phyloP scores from a whole-genome alignment of 2,329 filamentous ascomycete species.

The Ilyonectria mors-panacis region DNA sequence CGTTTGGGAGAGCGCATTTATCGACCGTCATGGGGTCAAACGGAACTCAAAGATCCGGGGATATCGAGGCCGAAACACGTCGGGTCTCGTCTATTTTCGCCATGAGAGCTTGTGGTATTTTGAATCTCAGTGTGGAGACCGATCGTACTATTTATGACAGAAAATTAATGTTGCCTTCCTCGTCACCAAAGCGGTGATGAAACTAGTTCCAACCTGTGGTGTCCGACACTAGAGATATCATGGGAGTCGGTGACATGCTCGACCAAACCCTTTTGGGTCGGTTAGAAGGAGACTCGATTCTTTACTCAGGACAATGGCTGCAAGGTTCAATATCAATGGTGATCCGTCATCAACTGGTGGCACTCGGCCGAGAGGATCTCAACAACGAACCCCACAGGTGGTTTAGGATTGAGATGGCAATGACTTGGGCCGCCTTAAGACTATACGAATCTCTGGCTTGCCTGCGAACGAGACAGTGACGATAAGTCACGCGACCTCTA shows the following conservation, averaged over 20 bases:
- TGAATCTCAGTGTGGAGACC: background rate
- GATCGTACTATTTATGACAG: background rate
- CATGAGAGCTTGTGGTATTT: background rate
- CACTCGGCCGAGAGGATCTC: slow-evolving; percentile 7
- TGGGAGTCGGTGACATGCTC: background rate
- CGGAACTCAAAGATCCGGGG: background rate
- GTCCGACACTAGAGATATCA: background rate
- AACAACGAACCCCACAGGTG: background rate
- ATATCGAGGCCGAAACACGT: background rate
- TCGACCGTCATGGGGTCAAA: background rate
- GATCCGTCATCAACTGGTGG: background rate
- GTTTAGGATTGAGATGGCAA: background rate
- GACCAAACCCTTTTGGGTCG: background rate
- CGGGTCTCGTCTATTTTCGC: slow-evolving; percentile 5
- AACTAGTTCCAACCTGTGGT: background rate
- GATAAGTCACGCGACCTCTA: background rate
- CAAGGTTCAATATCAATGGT: background rate
- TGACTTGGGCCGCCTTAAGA: background rate
- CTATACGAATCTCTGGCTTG: background rate
- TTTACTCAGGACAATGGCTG: background rate
- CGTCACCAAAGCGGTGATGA: background rate
- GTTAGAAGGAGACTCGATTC: background rate
- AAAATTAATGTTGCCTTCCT: background rate
- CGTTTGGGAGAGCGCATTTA: background rate
- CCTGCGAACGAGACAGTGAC: background rate